phyloP scores from a whole-genome alignment of 192 early-diverging fungal genomes.

The Umbelopsis isabellina region DNA sequence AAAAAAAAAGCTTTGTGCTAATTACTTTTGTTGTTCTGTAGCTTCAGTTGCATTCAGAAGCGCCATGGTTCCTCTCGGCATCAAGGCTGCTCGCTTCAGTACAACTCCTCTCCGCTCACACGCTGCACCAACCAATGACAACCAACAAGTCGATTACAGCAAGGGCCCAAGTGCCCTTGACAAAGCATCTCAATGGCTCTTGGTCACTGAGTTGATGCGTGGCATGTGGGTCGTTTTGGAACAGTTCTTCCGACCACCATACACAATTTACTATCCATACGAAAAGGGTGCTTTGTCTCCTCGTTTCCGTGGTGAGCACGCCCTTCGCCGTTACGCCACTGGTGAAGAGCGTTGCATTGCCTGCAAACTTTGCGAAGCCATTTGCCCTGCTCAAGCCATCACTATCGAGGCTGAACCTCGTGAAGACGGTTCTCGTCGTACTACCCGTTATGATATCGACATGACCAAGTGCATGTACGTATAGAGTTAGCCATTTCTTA shows the following conservation, averaged over 20 bases:
- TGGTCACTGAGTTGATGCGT: constrained; percentile 89
- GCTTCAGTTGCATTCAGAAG: constrained; percentile 15
- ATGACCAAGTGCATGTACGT: constrained; percentile 93
- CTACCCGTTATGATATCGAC: constrained; percentile 98
- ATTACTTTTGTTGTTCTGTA: constrained; percentile 6
- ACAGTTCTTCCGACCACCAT: constrained; percentile 93
- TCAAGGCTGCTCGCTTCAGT: constrained; percentile 29
- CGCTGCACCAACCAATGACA: constrained; percentile 28
- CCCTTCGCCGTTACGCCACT: constrained; percentile 90
- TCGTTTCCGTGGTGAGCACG: constrained; percentile 96
- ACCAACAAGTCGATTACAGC: constrained; percentile 28
- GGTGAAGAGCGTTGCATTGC: constrained; percentile 99
- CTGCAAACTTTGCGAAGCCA: constrained; percentile 97
- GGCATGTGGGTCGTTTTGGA: constrained; percentile 92
- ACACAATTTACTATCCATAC: constrained; percentile 94
- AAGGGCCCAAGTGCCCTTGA: constrained; percentile 42
- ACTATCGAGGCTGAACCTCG: constrained; percentile 97
- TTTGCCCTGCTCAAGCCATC: constrained; percentile 97
- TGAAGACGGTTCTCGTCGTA: constrained; percentile 91
- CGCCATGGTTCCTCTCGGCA: constrained; percentile 30
- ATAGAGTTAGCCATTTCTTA: background rate
- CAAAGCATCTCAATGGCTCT: constrained; percentile 72
- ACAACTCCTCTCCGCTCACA: constrained; percentile 20
- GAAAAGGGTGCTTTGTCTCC: constrained; percentile 95
- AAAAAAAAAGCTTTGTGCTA: background rate